phyloP scores from a whole-genome alignment of 2,329 filamentous ascomycete species.

The Alternaria panax region DNA sequence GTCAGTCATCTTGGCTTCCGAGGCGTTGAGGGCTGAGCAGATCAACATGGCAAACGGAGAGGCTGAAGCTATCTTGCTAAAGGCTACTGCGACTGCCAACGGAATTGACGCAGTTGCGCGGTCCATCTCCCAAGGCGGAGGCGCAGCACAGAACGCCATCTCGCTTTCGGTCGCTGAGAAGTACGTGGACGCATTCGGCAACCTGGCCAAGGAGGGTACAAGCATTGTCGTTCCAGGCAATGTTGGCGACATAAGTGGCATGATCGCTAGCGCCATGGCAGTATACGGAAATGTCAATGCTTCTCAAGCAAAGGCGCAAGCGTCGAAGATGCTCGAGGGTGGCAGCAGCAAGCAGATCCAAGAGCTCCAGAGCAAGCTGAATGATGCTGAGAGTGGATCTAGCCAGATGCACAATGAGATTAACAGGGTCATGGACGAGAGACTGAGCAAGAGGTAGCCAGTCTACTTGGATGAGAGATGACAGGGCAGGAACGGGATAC shows the following conservation, averaged over 20 bases:
- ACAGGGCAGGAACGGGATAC: constrained; percentile 9
- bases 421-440: constrained; percentile 46
- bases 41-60: constrained; percentile 94
- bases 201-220: constrained; percentile 93
- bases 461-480: neutral
- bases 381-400: constrained; percentile 31
- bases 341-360: constrained; percentile 37
- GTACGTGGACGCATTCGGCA: constrained; percentile 94
- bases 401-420: constrained; percentile 42
- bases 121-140: constrained; percentile 75
- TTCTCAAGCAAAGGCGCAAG: constrained; percentile 74
- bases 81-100: constrained; percentile 82
- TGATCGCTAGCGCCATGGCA: constrained; percentile 95
- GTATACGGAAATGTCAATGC: constrained; percentile 94
- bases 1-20: constrained; percentile 92
- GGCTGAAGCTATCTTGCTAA: constrained; percentile 88
- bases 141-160: constrained; percentile 81
- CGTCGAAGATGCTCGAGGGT: constrained; percentile 54
- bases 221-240: constrained; percentile 96
- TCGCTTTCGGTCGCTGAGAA: constrained; percentile 93
- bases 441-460: constrained; percentile 40
- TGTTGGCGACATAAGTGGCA: constrained; percentile 91
- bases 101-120: constrained; percentile 88
- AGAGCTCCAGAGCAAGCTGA: constrained; percentile 40
- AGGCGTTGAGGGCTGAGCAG: constrained; percentile 86